phyloP scores from a whole-genome alignment of 306 rosid genomes.

The Malus orientalis region DNA sequence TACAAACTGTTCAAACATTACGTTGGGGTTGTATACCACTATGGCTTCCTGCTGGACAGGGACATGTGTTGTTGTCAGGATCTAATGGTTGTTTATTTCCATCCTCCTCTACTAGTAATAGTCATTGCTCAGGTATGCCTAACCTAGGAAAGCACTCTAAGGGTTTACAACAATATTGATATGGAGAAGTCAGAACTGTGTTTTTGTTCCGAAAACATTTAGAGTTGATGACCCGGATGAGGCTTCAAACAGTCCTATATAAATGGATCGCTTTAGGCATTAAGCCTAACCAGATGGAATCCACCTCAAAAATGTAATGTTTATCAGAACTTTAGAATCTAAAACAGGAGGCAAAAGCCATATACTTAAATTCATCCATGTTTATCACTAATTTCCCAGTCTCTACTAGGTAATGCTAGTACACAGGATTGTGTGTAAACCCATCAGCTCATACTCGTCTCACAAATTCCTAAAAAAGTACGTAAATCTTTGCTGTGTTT shows the following conservation, averaged over 20 bases:
- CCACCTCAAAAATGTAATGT: constrained; percentile 8
- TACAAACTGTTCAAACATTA: constrained; percentile 39
- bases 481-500: background rate
- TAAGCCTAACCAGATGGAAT: constrained; percentile 12
- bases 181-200: constrained; percentile 32
- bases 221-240: constrained; percentile 62
- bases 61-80: constrained; percentile 14
- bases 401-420: background rate
- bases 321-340: constrained; percentile 1
- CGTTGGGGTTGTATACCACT: constrained; percentile 37
- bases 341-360: constrained; percentile 29
- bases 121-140: constrained; percentile 36
- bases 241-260: constrained; percentile 53
- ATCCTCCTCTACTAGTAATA: constrained; percentile 31
- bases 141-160: constrained; percentile 29
- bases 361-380: constrained; percentile 17
- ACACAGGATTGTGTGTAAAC: constrained; percentile 8
- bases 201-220: constrained; percentile 54
- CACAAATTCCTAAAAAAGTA: constrained; percentile 26
- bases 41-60: constrained; percentile 22
- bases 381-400: no score
- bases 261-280: constrained; percentile 51
- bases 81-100: constrained; percentile 38
- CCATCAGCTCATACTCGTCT: constrained; percentile 28
- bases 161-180: constrained; percentile 29